Evolutionary conservation across 257 asterid genomes (phyloP), one percentile per base, ranked within the genome.

Genomic region (Ballota nigra): DNA sequence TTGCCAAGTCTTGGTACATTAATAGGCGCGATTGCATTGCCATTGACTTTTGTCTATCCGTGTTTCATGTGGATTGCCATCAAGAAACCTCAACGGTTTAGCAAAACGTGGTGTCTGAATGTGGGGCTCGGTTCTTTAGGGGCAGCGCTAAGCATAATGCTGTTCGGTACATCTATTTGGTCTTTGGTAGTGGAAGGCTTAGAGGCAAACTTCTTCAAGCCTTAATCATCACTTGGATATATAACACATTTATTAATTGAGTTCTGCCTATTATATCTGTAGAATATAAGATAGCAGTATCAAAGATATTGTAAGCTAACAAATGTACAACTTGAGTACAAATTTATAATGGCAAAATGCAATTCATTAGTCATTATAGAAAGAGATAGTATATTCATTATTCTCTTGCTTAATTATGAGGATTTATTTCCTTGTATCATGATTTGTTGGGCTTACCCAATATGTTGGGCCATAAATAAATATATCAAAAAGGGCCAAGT

Each of bases 21-120:
- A 8, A 29, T 88, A 1, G 96, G 96, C 2, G 86, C 87, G 0
- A 34, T 88, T 5, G 81, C 83, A 0, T 72, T 89, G 45, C 96
- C 89, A 8, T 65, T 92, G 1, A 83, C 89, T 4, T 52, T 86
- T 23, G 83, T 73, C 1, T 89, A 88, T 55, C 98, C 98, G 5
- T 92, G 96, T 71, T 76, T 89, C 73, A 92, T 88, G 92, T 89
- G 94, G 94, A 55, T 85, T 36, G 75, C 82, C 19, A 81, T 89
- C 62, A 81, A 83, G 78, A 86, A 84, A 28, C 88, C 94, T 11
- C 57, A 13, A 6, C 68, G 52, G 9, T 55, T 45, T 26, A 75
- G 85, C 66, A 31, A 43, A 11, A 69, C 66, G 70, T 87, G 95
- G 95, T 82, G 81, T 19, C 56, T 87, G 6, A 87, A 92, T 65